Evolutionary conservation across 306 rosid species (phyloP).

Genomic region (Aeschynomene evenia): DNA sequence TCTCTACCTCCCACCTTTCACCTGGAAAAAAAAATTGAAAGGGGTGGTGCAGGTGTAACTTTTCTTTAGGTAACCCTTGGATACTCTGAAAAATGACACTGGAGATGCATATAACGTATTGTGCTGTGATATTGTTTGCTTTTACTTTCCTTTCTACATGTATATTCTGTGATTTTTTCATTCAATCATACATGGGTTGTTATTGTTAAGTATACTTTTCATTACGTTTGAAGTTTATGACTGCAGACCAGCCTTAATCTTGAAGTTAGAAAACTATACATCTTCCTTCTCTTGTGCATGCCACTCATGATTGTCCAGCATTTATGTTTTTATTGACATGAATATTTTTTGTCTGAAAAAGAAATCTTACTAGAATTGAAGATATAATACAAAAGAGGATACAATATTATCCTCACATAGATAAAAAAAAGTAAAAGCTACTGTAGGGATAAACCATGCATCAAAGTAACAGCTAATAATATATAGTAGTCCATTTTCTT

Average conservation of each 20-base stretch:
- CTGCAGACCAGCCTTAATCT: background rate
- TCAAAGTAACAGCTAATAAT: too few relatives aligned
- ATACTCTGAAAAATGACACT: background rate
- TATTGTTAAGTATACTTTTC: background rate
- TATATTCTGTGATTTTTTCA: slow-evolving; percentile 15
- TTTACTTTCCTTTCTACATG: slow-evolving; percentile 16
- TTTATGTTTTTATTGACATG: background rate
- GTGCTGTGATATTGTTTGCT: background rate
- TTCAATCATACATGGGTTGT: background rate
- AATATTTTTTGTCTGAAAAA: background rate
- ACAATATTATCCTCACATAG: too few relatives aligned
- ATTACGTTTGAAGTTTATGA: background rate
- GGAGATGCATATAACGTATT: slow-evolving; percentile 10
- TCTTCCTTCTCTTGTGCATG: slow-evolving; percentile 7
- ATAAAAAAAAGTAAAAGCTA: too few relatives aligned
- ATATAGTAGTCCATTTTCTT: background rate
- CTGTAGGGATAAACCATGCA: too few relatives aligned
- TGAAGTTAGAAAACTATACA: slow-evolving; percentile 3
- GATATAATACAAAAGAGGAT: too few relatives aligned
- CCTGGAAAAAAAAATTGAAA: background rate
- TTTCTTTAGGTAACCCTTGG: background rate
- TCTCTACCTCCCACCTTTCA: background rate
- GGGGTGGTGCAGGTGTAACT: background rate
- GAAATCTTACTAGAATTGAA: too few relatives aligned
- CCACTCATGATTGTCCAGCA: background rate